Evolutionary conservation across 2,329 filamentous ascomycete species (phyloP).

Genomic region (Septoria petroselini): DNA sequence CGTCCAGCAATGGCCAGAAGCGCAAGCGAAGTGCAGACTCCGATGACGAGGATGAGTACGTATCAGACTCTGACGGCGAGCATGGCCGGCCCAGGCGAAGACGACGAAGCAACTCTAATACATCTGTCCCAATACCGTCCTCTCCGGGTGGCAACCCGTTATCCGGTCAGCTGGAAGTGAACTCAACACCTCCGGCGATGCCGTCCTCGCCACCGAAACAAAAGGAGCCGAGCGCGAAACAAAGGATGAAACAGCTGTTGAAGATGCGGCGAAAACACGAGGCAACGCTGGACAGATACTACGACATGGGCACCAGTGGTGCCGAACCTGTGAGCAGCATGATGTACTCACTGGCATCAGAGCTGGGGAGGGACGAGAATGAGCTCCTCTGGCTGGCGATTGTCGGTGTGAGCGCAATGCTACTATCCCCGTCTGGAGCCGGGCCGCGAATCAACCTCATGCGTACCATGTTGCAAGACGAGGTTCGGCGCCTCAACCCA

Average conservation of each 20-base stretch:
- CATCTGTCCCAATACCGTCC: conserved; percentile 66
- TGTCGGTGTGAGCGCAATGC: conserved; percentile 89
- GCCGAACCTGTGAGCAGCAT: conserved; percentile 93
- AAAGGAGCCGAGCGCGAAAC: conserved; percentile 66
- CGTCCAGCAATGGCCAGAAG: conserved; percentile 43
- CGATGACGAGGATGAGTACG: conserved; percentile 60
- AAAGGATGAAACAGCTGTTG: conserved; percentile 69
- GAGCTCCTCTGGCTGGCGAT: conserved; percentile 93
- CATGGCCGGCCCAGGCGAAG: conserved; percentile 71
- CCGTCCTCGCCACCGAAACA: conserved; percentile 57
- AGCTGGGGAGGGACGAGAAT: conserved; percentile 93
- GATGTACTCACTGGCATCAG: conserved; percentile 89
- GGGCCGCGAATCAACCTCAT: conserved; percentile 72
- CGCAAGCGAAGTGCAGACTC: conserved; percentile 76
- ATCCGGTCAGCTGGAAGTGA: conserved; percentile 36
- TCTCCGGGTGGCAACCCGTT: conserved; percentile 50
- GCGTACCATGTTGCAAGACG: conserved; percentile 81
- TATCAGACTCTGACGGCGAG: conserved; percentile 61
- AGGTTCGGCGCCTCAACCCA: conserved; percentile 90
- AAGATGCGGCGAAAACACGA: conserved; percentile 76
- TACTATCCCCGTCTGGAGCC: conserved; percentile 63
- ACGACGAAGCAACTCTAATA: conserved; percentile 79
- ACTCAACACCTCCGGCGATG: conserved; percentile 35
- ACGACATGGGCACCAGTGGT: conserved; percentile 81
- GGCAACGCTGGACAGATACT: conserved; percentile 72